A percentile compares a stretch with the other conserved stretches of the same genome.
These are phyloP conservation scores for Rostrohypoxylon terebratum DNA, from an alignment of 495 filamentous ascomycete species.

Conservation along the genomic window DNA sequence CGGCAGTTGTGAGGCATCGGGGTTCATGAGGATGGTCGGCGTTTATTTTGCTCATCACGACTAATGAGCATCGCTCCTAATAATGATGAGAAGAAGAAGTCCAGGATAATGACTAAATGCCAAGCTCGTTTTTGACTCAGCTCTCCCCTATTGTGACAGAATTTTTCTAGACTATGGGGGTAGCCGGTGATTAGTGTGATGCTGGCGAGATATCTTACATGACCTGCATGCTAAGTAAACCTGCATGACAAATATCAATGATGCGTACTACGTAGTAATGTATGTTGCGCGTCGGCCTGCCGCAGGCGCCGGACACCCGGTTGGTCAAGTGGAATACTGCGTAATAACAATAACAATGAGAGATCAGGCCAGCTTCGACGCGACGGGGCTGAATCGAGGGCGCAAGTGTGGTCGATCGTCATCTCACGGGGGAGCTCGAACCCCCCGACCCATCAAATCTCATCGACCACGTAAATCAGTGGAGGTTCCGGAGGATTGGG, in stretches of 20 bases:
- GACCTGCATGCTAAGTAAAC: background rate
- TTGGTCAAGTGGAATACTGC: background rate
- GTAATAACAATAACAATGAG: background rate
- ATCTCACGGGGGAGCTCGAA: constrained; percentile 33
- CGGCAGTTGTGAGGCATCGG: background rate
- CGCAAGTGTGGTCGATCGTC: constrained; percentile 30
- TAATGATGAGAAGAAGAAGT: background rate
- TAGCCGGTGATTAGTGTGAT: background rate
- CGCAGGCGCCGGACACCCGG: background rate
- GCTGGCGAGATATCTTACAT: constrained; percentile 10
- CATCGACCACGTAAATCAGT: constrained; percentile 38
- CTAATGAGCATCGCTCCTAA: background rate
- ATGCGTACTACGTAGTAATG: background rate
- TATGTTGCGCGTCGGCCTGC: constrained; percentile 13
- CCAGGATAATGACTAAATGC: background rate
- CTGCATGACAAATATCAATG: constrained; percentile 7
- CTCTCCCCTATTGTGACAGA: background rate
- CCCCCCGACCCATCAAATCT: constrained; percentile 16
- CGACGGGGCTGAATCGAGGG: constrained; percentile 5
- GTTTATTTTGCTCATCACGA: constrained; percentile 1
- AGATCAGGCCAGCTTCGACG: constrained; percentile 23
- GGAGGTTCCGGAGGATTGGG: constrained; percentile 41
- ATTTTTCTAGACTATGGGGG: background rate
- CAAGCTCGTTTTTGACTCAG: constrained; percentile 2
- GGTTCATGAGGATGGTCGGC: background rate